Conservation (phyloP, 169 alveolate species). For the Cyclospora cayetanensis region DNA sequence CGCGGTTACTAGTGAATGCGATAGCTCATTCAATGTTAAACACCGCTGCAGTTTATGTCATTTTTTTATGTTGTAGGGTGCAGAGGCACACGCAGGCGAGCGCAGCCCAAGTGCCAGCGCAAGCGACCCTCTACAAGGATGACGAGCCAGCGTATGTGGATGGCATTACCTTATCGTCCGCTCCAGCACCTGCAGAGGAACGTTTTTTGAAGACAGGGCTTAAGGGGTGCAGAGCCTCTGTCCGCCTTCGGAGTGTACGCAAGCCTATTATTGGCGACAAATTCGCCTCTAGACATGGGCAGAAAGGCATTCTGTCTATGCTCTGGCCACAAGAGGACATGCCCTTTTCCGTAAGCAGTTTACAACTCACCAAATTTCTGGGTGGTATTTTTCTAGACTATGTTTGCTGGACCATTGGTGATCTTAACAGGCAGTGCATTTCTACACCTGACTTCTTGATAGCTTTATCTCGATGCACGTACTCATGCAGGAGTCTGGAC, state of each 20-base stretch:
- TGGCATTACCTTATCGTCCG: constrained; percentile 73
- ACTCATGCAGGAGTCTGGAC: constrained; percentile 93
- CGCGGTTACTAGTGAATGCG: too few relatives aligned
- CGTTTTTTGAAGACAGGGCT: constrained; percentile 27
- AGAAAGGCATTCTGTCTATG: constrained; percentile 97
- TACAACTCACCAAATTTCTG: not conserved
- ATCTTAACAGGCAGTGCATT: not conserved
- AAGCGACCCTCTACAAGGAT: constrained; percentile 76
- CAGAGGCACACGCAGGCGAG: constrained; percentile 51
- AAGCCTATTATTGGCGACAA: constrained; percentile 99
- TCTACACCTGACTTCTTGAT: not conserved
- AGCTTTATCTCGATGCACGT: not conserved
- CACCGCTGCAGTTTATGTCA: not conserved
- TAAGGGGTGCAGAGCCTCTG: constrained; percentile 71
- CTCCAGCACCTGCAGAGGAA: constrained; percentile 62
- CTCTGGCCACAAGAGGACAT: constrained; percentile 92
- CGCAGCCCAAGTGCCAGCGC: constrained; percentile 64
- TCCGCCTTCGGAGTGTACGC: constrained; percentile 78
- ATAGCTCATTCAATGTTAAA: too few relatives aligned
- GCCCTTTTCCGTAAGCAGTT: constrained; percentile 89
- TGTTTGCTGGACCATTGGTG: not conserved
- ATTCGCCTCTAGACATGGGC: constrained; percentile 99
- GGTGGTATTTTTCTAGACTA: not conserved
- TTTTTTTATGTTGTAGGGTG: constrained; percentile 1
- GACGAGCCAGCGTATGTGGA: constrained; percentile 82